Base-by-base conservation (phyloP, 2,329 filamentous ascomycete species). In the Purpureocillium takamizusanense region DNA sequence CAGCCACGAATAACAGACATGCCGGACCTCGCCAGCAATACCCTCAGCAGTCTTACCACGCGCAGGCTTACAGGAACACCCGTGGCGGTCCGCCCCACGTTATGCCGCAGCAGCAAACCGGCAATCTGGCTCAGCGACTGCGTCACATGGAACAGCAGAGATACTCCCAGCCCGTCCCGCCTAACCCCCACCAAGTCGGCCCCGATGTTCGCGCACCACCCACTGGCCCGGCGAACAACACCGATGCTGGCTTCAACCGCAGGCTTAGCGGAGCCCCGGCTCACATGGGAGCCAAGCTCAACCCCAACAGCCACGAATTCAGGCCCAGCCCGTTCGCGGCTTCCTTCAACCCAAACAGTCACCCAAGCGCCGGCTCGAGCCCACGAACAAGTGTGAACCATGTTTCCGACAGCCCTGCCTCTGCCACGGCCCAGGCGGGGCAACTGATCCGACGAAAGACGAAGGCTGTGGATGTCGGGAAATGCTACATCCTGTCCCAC, bases 311-410 rank as follows among this genome's bases (percentile, higher is more conserved):
- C 48, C 70, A 76, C 54, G 88, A 95, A 52, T 97, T 95, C 63
- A 81, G 83, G 46, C 92, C 90, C 14, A 94, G 83, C 51, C 81
- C 86, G 4, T 83, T 83, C 44, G 88, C 89, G 1, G 74, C 76
- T 33, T 72, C 82, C 2, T 97, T 98, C 62, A 90, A 81, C 48
- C 90, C 85, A 5, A 85, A 65, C 17, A 68, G 71, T 4, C 67
- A 70, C 34, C 66, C 70, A n/a, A 86, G 82, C 54, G 70, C 76
- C 34, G 72, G 76, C 28, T 86, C 85, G 3, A 94, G 84, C 53
- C 86, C 87, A 23, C 73, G 74, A 27, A 77, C 81, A 2, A 66
- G 66, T 46, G 71, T 72, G 48, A 82, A 73, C 52, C 63, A 71
- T 37, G 57, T 60, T 14, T 52, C 62, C 27, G 65, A 62, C 11